Percentiles rank a stretch among this genome's conserved stretches.
Evolutionary conservation across 148 eudicot genomes (phyloP).

Genomic region (Cornus kousa): DNA sequence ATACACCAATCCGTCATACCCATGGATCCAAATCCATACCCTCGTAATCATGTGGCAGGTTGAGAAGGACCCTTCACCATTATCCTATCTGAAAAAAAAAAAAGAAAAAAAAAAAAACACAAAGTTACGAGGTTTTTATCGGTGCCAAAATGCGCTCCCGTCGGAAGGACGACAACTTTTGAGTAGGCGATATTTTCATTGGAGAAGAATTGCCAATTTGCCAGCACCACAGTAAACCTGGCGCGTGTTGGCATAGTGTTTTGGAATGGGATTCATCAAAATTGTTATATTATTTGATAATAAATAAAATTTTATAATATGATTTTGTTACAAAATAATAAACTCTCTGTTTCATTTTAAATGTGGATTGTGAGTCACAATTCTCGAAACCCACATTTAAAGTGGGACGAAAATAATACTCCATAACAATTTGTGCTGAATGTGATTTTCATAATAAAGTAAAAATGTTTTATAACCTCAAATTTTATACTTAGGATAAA

Average conservation of each 20-base stretch:
- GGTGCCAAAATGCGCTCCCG: background rate
- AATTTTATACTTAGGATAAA: no score
- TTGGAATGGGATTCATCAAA: no score
- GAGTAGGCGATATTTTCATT: background rate
- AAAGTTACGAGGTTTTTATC: background rate
- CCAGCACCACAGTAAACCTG: background rate
- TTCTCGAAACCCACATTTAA: no score
- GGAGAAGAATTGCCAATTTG: background rate
- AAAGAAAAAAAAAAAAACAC: background rate
- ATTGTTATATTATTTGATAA: no score
- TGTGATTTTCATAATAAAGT: no score
- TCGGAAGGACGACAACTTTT: background rate
- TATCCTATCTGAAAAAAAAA: background rate
- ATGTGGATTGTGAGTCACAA: no score
- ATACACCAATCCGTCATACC: background rate
- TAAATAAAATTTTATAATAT: background rate
- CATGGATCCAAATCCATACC: no score
- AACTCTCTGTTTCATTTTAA: no score
- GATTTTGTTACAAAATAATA: background rate
- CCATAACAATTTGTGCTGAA: no score
- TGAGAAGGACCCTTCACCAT: background rate
- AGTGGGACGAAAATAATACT: no score
- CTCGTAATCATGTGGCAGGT: constrained; percentile 1
- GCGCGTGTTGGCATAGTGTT: background rate
- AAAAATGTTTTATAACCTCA: no score